Evolutionary conservation across 805 yeast species (phyloP).

Genomic region (Yamadazyma olivae): DNA sequence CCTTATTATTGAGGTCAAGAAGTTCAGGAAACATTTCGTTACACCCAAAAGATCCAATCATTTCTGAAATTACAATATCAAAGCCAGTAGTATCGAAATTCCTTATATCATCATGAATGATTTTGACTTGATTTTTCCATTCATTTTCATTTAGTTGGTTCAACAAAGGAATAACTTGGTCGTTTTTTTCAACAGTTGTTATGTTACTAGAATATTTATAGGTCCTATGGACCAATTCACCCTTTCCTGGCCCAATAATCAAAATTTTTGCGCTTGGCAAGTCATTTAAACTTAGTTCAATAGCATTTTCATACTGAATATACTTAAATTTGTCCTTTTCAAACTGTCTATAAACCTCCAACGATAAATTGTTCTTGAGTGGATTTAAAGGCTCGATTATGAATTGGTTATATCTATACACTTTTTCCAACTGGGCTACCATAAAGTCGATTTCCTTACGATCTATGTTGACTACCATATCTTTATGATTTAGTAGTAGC

Average conservation of each 20-base stretch:
- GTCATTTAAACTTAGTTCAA: conserved; percentile 48
- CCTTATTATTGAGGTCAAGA: conserved; percentile 12
- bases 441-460: conserved; percentile 1
- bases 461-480: neutral
- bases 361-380: conserved; percentile 50
- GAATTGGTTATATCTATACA: conserved; percentile 8
- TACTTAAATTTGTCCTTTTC: conserved; percentile 73
- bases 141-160: conserved; percentile 4
- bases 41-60: conserved; percentile 89
- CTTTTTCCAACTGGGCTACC: neutral
- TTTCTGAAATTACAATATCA: conserved; percentile 72
- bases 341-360: conserved; percentile 62
- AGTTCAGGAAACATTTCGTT: conserved; percentile 90
- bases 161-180: conserved; percentile 13
- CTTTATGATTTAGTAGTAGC: conserved; percentile 1
- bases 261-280: conserved; percentile 31
- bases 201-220: conserved; percentile 8
- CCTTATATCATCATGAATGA: conserved; percentile 61
- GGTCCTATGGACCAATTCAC: conserved; percentile 60
- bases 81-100: conserved; percentile 25
- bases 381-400: conserved; percentile 70
- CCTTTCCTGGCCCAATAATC: conserved; percentile 86
- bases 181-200: conserved; percentile 67
- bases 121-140: conserved; percentile 53
- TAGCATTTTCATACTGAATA: conserved; percentile 62